phyloP scores from a whole-genome alignment of 371 early-diverging fungal species.

The Umbelopsis sp. region DNA sequence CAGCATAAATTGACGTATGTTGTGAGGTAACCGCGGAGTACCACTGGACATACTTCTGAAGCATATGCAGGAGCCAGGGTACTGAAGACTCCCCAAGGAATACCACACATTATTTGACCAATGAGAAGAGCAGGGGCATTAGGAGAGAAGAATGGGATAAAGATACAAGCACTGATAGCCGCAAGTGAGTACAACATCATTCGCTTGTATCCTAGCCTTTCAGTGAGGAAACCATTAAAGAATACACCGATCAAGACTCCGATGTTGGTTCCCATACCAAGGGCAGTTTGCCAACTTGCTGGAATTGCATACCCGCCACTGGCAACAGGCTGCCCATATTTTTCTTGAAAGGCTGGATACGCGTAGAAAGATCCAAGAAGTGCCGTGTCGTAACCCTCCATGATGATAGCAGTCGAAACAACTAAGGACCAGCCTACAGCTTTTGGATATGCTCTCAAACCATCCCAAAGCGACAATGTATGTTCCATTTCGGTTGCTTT shows the following conservation, averaged over 20 bases:
- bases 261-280: not conserved
- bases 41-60: not conserved
- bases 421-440: not conserved
- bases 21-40: conserved; percentile 2
- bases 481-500: not conserved
- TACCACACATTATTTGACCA: not conserved
- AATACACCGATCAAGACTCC: conserved; percentile 1
- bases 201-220: not conserved
- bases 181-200: not conserved
- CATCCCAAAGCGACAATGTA: not conserved
- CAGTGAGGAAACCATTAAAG: not conserved
- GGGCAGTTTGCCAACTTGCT: not conserved
- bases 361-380: not conserved
- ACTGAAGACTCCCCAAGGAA: not conserved
- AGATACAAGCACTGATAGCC: not conserved
- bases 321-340: not conserved
- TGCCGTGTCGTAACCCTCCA: not conserved
- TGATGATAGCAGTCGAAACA: conserved; percentile 1
- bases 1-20: conserved; percentile 1
- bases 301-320: not conserved
- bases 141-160: conserved; percentile 1
- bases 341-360: not conserved
- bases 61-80: conserved; percentile 3
- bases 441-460: not conserved
- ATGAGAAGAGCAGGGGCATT: not conserved